Evolutionary conservation across 2,329 filamentous ascomycete species (phyloP).

Genomic region (Nemania sp.): DNA sequence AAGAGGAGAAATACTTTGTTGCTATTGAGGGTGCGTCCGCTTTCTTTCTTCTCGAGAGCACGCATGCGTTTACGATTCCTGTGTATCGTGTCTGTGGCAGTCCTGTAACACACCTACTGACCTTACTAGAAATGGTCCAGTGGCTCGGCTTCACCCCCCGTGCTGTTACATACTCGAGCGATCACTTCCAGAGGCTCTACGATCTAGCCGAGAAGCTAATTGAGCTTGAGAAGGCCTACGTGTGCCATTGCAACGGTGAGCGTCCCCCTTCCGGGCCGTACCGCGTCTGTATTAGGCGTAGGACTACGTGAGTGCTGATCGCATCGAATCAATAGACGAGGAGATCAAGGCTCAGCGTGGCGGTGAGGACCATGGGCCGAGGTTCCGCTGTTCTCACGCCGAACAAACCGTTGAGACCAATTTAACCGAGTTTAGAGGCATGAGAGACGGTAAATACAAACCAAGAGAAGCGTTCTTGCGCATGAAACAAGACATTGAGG

Average conservation of each 20-base stretch:
- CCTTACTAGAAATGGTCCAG: conserved; percentile 73
- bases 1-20: conserved; percentile 88
- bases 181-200: conserved; percentile 90
- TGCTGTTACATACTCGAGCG: conserved; percentile 86
- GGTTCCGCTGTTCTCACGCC: conserved; percentile 85
- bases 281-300: neutral
- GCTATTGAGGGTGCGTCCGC: conserved; percentile 71
- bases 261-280: neutral
- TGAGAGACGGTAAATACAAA: conserved; percentile 92
- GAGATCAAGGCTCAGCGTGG: conserved; percentile 91
- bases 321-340: conserved; percentile 61
- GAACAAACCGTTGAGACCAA: conserved; percentile 80
- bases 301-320: neutral
- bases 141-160: conserved; percentile 88
- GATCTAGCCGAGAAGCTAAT: conserved; percentile 90
- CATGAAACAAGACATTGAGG: conserved; percentile 83
- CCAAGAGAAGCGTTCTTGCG: conserved; percentile 85
- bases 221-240: conserved; percentile 76
- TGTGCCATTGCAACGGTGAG: conserved; percentile 82
- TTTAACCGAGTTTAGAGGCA: conserved; percentile 84
- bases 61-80: neutral
- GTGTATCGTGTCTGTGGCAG: neutral
- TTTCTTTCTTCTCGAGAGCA: neutral
- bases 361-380: conserved; percentile 75
- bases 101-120: neutral